phyloP scores from a whole-genome alignment of 2,329 filamentous ascomycete species.

The Arthrobotrys megalospora region DNA sequence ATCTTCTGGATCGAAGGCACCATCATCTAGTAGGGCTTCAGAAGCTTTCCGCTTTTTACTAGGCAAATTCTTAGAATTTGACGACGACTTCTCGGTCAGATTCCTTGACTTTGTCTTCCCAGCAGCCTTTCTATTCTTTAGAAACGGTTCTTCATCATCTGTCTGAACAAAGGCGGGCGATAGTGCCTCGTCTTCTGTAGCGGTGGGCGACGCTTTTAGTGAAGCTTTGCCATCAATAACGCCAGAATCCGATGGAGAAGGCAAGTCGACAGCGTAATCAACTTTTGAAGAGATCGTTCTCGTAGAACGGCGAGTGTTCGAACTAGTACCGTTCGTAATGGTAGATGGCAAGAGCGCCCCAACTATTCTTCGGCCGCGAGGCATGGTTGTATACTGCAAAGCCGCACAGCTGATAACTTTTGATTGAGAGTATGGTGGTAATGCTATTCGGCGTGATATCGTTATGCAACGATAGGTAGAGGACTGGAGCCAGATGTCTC shows the following conservation, averaged over 20 bases:
- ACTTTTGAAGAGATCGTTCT: slow-evolving; percentile 30
- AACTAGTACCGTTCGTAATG: not conserved
- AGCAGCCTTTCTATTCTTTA: slow-evolving; percentile 9
- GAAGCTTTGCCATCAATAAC: slow-evolving; percentile 32
- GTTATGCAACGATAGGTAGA: not conserved
- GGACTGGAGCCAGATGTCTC: too few relatives aligned
- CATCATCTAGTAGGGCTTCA: slow-evolving; percentile 12
- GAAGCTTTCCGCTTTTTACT: slow-evolving; percentile 31
- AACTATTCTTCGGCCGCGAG: slow-evolving; percentile 24
- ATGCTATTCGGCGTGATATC: not conserved
- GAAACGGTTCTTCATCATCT: slow-evolving; percentile 7
- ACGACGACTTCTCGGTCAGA: not conserved
- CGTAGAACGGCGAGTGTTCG: not conserved
- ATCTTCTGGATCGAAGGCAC: slow-evolving; percentile 16
- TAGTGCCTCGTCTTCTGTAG: slow-evolving; percentile 31
- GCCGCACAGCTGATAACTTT: not conserved
- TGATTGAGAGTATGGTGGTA: not conserved
- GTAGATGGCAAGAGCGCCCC: not conserved
- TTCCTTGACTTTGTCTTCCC: not conserved
- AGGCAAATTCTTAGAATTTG: slow-evolving; percentile 7
- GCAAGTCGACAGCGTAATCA: slow-evolving; percentile 32
- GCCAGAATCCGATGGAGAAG: slow-evolving; percentile 23
- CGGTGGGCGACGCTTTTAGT: slow-evolving; percentile 26
- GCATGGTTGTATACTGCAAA: slow-evolving; percentile 11
- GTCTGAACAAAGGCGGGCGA: slow-evolving; percentile 4